These are phyloP conservation scores for Chalara sp. DNA, from an alignment of 2,329 filamentous ascomycete genomes.

Conservation along the genomic window DNA sequence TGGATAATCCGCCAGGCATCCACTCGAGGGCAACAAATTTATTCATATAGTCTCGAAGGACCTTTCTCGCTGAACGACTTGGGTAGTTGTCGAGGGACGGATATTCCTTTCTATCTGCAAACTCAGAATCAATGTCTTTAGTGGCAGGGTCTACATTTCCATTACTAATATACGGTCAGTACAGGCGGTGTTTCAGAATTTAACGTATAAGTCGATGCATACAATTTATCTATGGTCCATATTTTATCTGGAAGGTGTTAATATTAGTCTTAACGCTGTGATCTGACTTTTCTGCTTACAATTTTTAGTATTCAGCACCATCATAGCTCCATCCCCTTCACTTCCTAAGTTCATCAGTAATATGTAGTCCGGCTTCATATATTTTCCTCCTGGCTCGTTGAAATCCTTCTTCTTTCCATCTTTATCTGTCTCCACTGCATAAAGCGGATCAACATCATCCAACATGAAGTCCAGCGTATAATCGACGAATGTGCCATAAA, in stretches of 20 bases:
- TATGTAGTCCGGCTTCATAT: conserved; percentile 12
- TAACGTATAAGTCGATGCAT: too few relatives aligned
- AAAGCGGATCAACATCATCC: conserved; percentile 2
- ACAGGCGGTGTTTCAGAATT: not conserved
- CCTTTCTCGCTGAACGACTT: conserved; percentile 2
- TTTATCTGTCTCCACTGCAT: not conserved
- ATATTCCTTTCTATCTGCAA: not conserved
- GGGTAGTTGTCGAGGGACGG: conserved; percentile 4
- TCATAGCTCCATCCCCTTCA: conserved; percentile 1
- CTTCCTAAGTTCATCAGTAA: conserved; percentile 4
- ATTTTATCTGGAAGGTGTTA: too few relatives aligned
- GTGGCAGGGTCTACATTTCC: conserved; percentile 3
- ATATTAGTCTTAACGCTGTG: too few relatives aligned
- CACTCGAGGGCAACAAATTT: conserved; percentile 6
- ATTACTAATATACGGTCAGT: conserved; percentile 5
- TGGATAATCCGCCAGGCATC: conserved; percentile 5
- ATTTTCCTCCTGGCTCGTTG: conserved; percentile 5
- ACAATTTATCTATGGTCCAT: too few relatives aligned
- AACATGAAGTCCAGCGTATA: conserved; percentile 3
- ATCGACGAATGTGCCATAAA: conserved; percentile 7
- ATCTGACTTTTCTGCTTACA: not conserved
- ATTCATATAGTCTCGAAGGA: conserved; percentile 9
- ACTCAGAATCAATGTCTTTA: not conserved
- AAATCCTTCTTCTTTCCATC: not conserved
- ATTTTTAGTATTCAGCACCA: conserved; percentile 8